phyloP scores from a whole-genome alignment of 257 asterid genomes.

The Mentha longifolia region DNA sequence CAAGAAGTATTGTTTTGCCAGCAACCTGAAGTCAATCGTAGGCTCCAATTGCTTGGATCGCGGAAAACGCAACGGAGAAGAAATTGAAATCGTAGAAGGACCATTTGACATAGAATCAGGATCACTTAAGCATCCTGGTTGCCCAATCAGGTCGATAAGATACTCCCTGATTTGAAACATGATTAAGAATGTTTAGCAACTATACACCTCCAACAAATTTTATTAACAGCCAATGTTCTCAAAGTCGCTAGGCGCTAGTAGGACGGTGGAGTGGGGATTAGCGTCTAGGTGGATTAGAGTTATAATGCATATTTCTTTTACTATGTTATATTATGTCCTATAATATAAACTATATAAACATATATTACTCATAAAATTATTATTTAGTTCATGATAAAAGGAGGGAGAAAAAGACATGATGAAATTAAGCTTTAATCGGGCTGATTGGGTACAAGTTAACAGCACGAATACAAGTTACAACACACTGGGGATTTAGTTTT shows the following conservation, averaged over 20 bases:
- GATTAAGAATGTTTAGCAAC: slow-evolving; percentile 25
- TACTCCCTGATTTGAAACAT: slow-evolving; percentile 66
- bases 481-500: slow-evolving; percentile 11
- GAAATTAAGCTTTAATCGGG: too few species aligned
- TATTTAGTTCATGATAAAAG: too few species aligned
- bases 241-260: too few species aligned
- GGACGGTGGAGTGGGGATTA: too few species aligned
- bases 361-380: too few species aligned
- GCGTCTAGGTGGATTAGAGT: too few species aligned
- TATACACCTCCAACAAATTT: slow-evolving; percentile 23
- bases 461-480: slow-evolving; percentile 5
- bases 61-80: slow-evolving; percentile 86
- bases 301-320: too few species aligned
- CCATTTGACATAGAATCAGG: slow-evolving; percentile 93
- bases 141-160: slow-evolving; percentile 76
- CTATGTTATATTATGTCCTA: too few species aligned
- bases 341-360: too few species aligned
- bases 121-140: slow-evolving; percentile 74
- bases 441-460: too few species aligned
- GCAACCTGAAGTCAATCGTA: slow-evolving; percentile 68
- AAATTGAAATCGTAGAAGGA: slow-evolving; percentile 76
- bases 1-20: slow-evolving; percentile 87
- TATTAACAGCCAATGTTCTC: slow-evolving; percentile 17
- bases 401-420: too few species aligned
- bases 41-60: slow-evolving; percentile 72